A percentile compares a stretch with the other conserved stretches of the same genome.
Conservation (phyloP, 2,329 filamentous ascomycete genomes). For the Colletotrichum musicola region DNA sequence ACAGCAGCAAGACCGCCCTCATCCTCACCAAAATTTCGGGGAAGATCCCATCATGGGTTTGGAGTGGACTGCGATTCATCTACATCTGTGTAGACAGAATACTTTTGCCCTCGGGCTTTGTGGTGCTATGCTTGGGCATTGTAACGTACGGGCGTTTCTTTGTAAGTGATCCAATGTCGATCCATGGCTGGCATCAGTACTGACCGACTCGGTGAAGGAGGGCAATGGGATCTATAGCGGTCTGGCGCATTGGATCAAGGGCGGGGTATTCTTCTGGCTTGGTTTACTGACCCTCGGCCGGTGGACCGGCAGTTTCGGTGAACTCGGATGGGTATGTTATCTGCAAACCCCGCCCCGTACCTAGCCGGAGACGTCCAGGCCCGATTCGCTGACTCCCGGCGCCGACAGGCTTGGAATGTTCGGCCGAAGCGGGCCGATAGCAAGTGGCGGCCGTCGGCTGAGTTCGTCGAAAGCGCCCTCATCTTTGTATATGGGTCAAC, state of each 20-base stretch:
- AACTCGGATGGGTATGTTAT: constrained; percentile 81
- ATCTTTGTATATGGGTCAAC: constrained; percentile 91
- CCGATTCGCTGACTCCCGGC: constrained; percentile 32
- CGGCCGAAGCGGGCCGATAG: constrained; percentile 71
- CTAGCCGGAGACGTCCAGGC: background rate
- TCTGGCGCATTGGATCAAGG: constrained; percentile 93
- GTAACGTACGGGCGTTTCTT: constrained; percentile 87
- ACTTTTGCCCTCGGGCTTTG: constrained; percentile 82
- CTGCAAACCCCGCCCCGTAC: background rate
- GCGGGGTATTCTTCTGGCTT: constrained; percentile 94
- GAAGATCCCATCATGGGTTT: constrained; percentile 67
- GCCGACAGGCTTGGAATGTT: constrained; percentile 83
- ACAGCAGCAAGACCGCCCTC: constrained; percentile 47
- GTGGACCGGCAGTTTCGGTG: constrained; percentile 90
- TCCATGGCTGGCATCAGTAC: background rate
- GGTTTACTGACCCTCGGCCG: constrained; percentile 88
- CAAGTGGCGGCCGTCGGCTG: constrained; percentile 81
- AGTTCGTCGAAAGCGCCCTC: constrained; percentile 89
- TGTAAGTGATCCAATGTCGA: constrained; percentile 64
- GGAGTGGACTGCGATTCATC: constrained; percentile 68
- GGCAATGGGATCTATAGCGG: constrained; percentile 81
- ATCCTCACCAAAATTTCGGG: constrained; percentile 66
- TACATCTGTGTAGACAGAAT: constrained; percentile 81
- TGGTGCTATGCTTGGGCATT: constrained; percentile 78
- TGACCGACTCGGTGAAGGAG: constrained; percentile 61